phyloP scores from a whole-genome alignment of 2,329 filamentous ascomycete genomes.

The Fusarium sp. region DNA sequence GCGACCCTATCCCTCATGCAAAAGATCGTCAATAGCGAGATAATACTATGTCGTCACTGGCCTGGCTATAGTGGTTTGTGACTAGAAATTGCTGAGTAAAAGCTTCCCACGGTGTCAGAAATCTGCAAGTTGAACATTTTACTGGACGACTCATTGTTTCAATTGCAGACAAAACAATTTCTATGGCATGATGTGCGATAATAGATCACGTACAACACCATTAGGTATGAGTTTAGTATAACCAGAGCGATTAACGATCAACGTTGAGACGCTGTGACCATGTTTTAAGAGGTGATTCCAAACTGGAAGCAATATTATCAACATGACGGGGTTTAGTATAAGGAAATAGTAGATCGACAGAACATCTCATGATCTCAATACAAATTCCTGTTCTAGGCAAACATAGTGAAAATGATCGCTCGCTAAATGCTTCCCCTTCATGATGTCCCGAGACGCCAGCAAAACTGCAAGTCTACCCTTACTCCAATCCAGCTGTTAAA shows the following conservation, averaged over 20 bases:
- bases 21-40: neutral
- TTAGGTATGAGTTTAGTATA: neutral
- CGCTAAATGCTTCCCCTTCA: neutral
- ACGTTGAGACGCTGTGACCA: neutral
- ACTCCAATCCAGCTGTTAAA: neutral
- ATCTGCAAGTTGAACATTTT: neutral
- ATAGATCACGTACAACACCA: no score
- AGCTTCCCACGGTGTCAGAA: neutral
- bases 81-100: neutral
- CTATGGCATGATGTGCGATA: neutral
- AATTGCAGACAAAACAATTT: neutral
- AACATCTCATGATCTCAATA: neutral
- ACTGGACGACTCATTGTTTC: neutral
- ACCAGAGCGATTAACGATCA: neutral
- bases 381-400: neutral
- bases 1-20: neutral
- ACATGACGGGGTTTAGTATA: neutral
- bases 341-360: neutral
- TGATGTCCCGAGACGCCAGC: neutral
- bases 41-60: neutral
- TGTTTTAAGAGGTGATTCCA: neutral
- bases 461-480: neutral
- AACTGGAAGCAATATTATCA: neutral
- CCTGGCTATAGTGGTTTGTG: neutral
- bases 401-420: constrained; percentile 3